Evolutionary conservation across 2,329 filamentous ascomycete genomes (phyloP), one percentile per base, ranked within the genome.

Genomic region (Colletotrichum liriopes): DNA sequence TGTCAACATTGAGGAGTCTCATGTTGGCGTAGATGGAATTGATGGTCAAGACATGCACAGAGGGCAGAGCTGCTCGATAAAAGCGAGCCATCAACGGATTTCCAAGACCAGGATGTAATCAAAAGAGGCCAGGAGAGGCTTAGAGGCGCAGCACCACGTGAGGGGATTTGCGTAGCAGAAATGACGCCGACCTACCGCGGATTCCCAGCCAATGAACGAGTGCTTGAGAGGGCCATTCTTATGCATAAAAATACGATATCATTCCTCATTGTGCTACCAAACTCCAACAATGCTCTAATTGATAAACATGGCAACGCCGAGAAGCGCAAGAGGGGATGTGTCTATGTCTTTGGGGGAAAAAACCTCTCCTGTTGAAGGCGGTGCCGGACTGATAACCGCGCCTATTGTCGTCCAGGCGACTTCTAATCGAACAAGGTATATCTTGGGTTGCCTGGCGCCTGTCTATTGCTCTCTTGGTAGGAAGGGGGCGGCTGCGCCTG

Each of bases 351-450:
- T 2, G 12, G 23, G 23, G 23, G 23, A 26, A 26, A 55, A 55
- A 47, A 37, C 32, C 29, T 26, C 58, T 26, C 58, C 58, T 59
- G 51, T 18, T 9, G 35, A 29, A 37, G 41, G 41, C 39, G 60
- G 51, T 26, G 60, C 26, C 55, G 59, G 39, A 41, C 41, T 61
- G 45, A 29, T 52, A 23, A 55, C 52, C 35, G 43, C 12, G 29
- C 39, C 43, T 14, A 41, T 14, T 41, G 32, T 43, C 60, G 12
- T 65, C 54, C 47, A 26, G 26, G 56, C 47, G 60, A 70, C 45
- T 56, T 72, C 70, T 72, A 72, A 49, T 72, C 70, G 65, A 72
- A 72, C 70, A 70, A 37, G 26, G 59, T 72, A 47, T 72, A 65
- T 49, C 65, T 32, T 8, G 60, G 23, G 39, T 72, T 72, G 5